Evolutionary conservation across 2,329 filamentous ascomycete species (phyloP), one percentile per base, ranked within the genome.

Genomic region (Blastomyces emzantsi): DNA sequence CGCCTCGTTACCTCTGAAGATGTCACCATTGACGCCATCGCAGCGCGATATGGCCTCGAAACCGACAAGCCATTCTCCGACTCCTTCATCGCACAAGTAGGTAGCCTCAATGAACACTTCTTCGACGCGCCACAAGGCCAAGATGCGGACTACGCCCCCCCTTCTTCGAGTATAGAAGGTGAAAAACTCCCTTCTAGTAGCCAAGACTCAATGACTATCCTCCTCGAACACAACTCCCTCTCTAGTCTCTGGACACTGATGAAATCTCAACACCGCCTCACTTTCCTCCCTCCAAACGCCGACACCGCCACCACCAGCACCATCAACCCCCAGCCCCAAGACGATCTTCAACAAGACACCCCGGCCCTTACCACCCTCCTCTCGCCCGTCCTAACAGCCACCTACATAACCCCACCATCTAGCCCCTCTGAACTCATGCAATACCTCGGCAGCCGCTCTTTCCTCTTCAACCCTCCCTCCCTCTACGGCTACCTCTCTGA

Each of bases 1-100:
- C 82, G 87, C 2, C 85, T 97, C 70, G 64, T 71, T 28, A 90
- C 88, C 0, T 82, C 85, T 0, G 87, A 87, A 60, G 82, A 83
- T 8, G 81, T 96, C 0, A 84, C 91, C 63, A 90, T 91, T 45
- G 75, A 84, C 25, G 77, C 80, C 0, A 80, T 97, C 0, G 86
- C 93, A 64, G 73, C 80, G 7, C 87, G 92, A 0, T 95, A 96
- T 69, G 79, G 81, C 0, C 79, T 97, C 8, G 81, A 90, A 39
- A 75, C 85, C 0, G 66, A 88, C 17, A 81, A 81, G 2, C 72
- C 81, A 0, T 95, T 97, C 72, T 92, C 90, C 0, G 89, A 95
- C 69, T 77, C 79, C 0, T 96, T 97, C 70, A 84, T 96, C 58
- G 85, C 86, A 0, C 87, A 94, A 73, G 83, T 96, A 19, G 86